phyloP scores from a whole-genome alignment of 768 basidiomycete species.

The Peribolospora baueri region DNA sequence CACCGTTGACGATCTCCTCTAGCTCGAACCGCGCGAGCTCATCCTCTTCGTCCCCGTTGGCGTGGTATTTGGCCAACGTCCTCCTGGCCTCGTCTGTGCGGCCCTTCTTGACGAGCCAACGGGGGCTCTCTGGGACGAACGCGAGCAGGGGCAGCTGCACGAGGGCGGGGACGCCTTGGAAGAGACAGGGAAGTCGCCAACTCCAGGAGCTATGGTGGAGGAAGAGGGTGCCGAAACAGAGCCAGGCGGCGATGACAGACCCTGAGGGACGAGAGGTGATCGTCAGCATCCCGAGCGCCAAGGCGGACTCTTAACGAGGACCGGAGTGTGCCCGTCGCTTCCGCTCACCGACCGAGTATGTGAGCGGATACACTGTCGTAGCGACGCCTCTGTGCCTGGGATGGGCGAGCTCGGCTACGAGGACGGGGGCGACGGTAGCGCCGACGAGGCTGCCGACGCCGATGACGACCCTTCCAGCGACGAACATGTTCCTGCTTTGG shows the following conservation, averaged over 20 bases:
- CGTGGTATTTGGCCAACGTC: constrained; percentile 62
- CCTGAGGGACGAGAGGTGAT: background rate
- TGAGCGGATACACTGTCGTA: background rate
- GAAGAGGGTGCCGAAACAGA: background rate
- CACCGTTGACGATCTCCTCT: constrained; percentile 1
- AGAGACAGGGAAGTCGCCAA: constrained; percentile 56
- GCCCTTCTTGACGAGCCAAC: constrained; percentile 57
- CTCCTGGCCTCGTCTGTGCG: constrained; percentile 40
- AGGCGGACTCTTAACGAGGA: background rate
- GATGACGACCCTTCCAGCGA: constrained; percentile 6
- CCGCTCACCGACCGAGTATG: background rate
- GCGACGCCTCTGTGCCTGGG: constrained; percentile 12
- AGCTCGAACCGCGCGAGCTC: constrained; percentile 3
- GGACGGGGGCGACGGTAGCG: constrained; percentile 4
- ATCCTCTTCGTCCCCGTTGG: constrained; percentile 32
- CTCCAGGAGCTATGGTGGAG: constrained; percentile 28
- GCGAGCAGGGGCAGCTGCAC: constrained; percentile 40
- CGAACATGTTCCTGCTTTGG: constrained; percentile 1
- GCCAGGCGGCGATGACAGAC: background rate
- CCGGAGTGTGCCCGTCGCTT: too few relatives aligned
- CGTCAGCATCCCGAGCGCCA: too few relatives aligned
- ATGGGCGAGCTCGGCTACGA: constrained; percentile 22
- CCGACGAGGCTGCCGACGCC: constrained; percentile 4
- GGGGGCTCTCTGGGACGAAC: constrained; percentile 59
- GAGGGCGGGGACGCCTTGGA: constrained; percentile 46